Base-by-base conservation (phyloP, 2,329 filamentous ascomycete species). In the Arthrobotrys sphaeroides region DNA sequence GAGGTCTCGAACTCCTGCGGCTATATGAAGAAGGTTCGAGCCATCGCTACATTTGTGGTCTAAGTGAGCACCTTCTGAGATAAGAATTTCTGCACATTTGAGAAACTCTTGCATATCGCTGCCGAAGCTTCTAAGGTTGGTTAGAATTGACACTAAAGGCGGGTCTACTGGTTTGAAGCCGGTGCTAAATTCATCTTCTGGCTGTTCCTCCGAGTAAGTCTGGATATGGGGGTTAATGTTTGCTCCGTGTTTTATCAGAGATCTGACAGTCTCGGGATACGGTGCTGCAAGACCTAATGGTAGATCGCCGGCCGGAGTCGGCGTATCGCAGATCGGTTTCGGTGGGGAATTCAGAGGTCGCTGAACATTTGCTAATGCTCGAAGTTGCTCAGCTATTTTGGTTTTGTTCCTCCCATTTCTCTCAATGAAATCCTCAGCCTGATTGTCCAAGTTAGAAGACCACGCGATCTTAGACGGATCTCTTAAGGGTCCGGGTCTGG, bases 1-100 rank as follows among this genome's bases (percentile, higher is more conserved):
- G 12, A 62, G 45, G 28, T 70, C 45, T 55, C 66, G 13, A 3
- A 70, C 47, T 16, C 33, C 6, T 10, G 66, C 66, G n/a, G 66
- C 66, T 2, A 61, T 9, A n/a, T 61, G 55, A 13, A 70, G 22
- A 53, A 20, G 3, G 28, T 31, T 2, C 47, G 20, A 12, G 12
- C 18, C 42, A 1, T 38, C 7, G 1, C 7, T 5, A 18, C 53
- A 51, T 22, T 47, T 60, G 5, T 51, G 53, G 53, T 69, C 53
- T 13, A 70, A 24, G 2, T 13, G 20, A 4, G 66, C 66, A 2
- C 66, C 66, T 16, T 20, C 66, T 20, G 57, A 22, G n/a, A 70
- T 45, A n/a, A 70, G 24, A 5, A 20, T 20, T 2, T 13, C 28
- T 16, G 33, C 64, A 13, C 31, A 55, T 16, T 66, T 33, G 16